These are phyloP conservation scores for Betula pendula DNA, from an alignment of 306 rosid species.

Conservation along the genomic window DNA sequence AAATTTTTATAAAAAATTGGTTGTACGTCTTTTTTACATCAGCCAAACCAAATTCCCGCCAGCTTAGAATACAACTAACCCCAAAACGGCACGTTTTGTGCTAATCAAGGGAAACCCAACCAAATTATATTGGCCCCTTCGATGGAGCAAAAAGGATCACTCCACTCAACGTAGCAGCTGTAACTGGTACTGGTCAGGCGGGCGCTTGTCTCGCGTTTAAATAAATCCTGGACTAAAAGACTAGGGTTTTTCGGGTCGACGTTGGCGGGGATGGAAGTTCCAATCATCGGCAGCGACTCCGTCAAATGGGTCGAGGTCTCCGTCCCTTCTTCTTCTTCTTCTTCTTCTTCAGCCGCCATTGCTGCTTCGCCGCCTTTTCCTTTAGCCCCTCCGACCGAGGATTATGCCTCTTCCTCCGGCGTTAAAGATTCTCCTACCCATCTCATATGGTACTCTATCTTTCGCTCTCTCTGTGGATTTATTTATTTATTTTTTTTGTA, in stretches of 20 bases:
- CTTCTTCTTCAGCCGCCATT: slow-evolving; percentile 2
- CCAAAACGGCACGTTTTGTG: too few relatives aligned
- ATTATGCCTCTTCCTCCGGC: slow-evolving; percentile 63
- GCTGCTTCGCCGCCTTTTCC: slow-evolving; percentile 30
- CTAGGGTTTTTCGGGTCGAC: slow-evolving; percentile 40
- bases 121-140: too few relatives aligned
- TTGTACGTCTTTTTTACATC: too few relatives aligned
- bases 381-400: slow-evolving; percentile 42
- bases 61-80: too few relatives aligned
- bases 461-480: slow-evolving; percentile 17
- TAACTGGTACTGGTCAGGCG: background rate
- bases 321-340: slow-evolving; percentile 43
- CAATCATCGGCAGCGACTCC: slow-evolving; percentile 66
- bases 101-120: too few relatives aligned
- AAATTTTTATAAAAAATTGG: too few relatives aligned
- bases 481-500: slow-evolving; percentile 2
- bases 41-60: too few relatives aligned
- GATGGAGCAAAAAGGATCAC: too few relatives aligned
- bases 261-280: slow-evolving; percentile 72
- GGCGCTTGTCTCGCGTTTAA: background rate
- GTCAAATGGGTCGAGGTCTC: slow-evolving; percentile 64
- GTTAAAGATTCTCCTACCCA: slow-evolving; percentile 62
- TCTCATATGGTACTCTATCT: slow-evolving; percentile 55
- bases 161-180: too few relatives aligned
- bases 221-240: background rate